phyloP scores from a whole-genome alignment of 768 basidiomycete species.

The Boletellus emodensis region DNA sequence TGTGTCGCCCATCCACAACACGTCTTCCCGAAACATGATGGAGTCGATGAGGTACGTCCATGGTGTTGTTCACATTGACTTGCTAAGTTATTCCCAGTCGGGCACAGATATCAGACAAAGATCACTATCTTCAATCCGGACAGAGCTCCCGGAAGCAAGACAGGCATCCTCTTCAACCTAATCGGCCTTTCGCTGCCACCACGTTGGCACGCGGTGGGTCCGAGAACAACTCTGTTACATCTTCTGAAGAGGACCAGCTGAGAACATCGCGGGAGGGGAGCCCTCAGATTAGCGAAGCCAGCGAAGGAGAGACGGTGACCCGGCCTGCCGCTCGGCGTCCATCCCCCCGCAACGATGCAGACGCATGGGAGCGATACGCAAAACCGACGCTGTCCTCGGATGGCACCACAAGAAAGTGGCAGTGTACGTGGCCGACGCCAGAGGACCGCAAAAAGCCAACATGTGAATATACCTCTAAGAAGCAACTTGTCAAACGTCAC shows the following conservation, averaged over 20 bases:
- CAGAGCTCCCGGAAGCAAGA: conserved; percentile 15
- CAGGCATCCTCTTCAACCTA: conserved; percentile 3
- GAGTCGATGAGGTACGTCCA: conserved; percentile 28
- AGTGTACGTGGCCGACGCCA: conserved; percentile 40
- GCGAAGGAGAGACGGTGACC: conserved; percentile 19
- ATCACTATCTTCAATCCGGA: conserved; percentile 3
- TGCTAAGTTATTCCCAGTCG: conserved; percentile 18
- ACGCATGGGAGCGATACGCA: conserved; percentile 34
- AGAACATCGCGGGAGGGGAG: conserved; percentile 29
- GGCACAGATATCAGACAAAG: conserved; percentile 20
- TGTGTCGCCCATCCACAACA: conserved; percentile 8
- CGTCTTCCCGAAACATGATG: conserved; percentile 16
- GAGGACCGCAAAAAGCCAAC: conserved; percentile 28
- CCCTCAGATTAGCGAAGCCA: conserved; percentile 30
- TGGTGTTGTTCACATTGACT: background rate
- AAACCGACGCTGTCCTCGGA: conserved; percentile 31
- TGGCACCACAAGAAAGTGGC: conserved; percentile 36
- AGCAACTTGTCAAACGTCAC: conserved; percentile 67
- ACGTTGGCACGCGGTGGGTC: conserved; percentile 15
- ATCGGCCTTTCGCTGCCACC: conserved; percentile 7
- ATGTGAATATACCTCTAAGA: conserved; percentile 48
- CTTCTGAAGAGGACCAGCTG: conserved; percentile 29
- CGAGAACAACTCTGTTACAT: conserved; percentile 15
- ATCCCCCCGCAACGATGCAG: conserved; percentile 26
- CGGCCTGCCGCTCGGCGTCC: conserved; percentile 20